These are phyloP conservation scores for Lepidium africanum DNA, from an alignment of 345 rosid genomes.

Conservation along the genomic window DNA sequence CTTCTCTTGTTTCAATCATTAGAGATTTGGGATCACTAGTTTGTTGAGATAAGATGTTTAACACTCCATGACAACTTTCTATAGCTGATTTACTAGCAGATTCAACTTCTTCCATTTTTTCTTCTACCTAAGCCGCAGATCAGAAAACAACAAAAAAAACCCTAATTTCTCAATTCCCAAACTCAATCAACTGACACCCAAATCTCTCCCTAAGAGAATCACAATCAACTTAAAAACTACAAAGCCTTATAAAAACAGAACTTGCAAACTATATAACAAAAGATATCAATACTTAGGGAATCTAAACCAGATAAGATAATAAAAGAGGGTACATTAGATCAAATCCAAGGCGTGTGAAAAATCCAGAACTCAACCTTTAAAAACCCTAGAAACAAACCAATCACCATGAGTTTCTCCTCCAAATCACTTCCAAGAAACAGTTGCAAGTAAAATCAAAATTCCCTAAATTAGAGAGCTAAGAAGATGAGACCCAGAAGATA, in stretches of 20 bases:
- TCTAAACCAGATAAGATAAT: not conserved
- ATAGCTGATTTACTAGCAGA: conserved; percentile 46
- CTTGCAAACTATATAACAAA: not conserved
- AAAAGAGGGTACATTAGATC: not conserved
- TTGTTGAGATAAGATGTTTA: conserved; percentile 40
- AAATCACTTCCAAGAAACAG: not conserved
- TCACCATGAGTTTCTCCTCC: conserved; percentile 1
- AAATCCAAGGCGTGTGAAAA: conserved; percentile 18
- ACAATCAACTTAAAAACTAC: not conserved
- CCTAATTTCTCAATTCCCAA: not conserved
- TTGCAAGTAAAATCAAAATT: not conserved
- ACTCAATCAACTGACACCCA: conserved; percentile 11
- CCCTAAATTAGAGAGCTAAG: not conserved
- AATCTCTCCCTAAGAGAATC: not conserved
- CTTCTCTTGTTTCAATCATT: conserved; percentile 41
- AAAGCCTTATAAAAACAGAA: not conserved
- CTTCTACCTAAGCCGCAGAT: not conserved
- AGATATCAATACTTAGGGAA: conserved; percentile 5
- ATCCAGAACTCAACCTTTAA: conserved; percentile 1
- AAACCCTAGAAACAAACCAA: conserved; percentile 1
- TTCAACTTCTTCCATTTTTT: conserved; percentile 43
- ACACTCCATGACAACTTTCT: conserved; percentile 48
- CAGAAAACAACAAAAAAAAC: not conserved
- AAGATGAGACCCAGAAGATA: conserved; percentile 1
- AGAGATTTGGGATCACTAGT: conserved; percentile 38